phyloP scores from a whole-genome alignment of 371 early-diverging fungal genomes.

The Apophysomyces sp. region DNA sequence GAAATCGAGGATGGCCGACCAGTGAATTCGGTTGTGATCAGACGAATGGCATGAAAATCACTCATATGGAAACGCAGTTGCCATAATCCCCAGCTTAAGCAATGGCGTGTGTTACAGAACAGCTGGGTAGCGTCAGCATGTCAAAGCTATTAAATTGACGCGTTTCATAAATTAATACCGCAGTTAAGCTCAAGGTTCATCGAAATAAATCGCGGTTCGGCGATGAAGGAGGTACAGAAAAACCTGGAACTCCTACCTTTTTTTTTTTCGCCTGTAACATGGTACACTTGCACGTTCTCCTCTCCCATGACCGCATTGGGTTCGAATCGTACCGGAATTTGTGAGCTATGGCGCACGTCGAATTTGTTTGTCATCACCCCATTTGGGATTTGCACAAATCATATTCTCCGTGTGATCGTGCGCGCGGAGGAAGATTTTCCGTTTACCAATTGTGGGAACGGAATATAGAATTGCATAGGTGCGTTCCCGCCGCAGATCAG shows the following conservation, averaged over 20 bases:
- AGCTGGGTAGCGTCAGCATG: background rate
- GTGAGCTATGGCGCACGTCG: no score
- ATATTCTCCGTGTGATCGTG: no score
- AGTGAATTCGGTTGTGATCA: constrained; percentile 38
- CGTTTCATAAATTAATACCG: background rate
- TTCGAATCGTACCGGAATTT: no score
- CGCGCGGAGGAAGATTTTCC: no score
- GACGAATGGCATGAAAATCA: constrained; percentile 8
- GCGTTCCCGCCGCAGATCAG: no score
- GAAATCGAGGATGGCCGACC: constrained; percentile 49
- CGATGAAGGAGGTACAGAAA: background rate
- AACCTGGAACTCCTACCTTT: background rate
- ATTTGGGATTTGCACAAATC: no score
- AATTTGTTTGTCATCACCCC: no score
- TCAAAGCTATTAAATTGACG: background rate
- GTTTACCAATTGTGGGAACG: no score
- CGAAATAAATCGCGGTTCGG: background rate
- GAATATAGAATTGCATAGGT: no score
- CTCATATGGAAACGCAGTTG: background rate
- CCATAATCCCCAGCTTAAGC: background rate
- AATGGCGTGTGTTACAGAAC: background rate
- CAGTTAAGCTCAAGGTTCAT: background rate
- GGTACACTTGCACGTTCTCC: no score
- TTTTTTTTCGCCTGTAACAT: no score
- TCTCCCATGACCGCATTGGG: no score